A percentile compares a stretch with the other conserved stretches of the same genome.
Conservation (phyloP, 2,329 filamentous ascomycete genomes). For the Diplodia mutila region DNA sequence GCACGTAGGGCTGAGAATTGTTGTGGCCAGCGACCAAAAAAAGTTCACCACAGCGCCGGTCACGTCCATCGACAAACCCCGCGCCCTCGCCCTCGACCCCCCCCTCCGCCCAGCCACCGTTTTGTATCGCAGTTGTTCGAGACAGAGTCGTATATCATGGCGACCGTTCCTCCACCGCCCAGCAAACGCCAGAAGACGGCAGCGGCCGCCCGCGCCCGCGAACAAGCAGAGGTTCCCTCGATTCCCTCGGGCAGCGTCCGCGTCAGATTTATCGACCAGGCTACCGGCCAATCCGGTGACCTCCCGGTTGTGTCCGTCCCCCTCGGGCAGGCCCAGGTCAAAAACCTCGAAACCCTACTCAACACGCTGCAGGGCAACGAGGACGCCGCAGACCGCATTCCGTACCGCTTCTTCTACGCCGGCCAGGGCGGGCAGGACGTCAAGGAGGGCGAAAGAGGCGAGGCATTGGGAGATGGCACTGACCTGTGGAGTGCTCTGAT, state of each 20-base stretch:
- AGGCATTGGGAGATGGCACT: constrained; percentile 51
- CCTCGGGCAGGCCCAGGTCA: constrained; percentile 81
- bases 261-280: constrained; percentile 87
- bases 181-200: constrained; percentile 86
- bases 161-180: constrained; percentile 79
- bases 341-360: constrained; percentile 83
- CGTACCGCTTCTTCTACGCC: constrained; percentile 67
- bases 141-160: constrained; percentile 57
- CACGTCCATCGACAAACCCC: not conserved
- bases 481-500: constrained; percentile 48
- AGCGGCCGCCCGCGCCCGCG: constrained; percentile 68
- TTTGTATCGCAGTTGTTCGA: not conserved
- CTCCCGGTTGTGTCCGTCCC: constrained; percentile 72
- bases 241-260: constrained; percentile 76
- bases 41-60: not conserved
- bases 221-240: constrained; percentile 74
- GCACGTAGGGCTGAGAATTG: constrained; percentile 25
- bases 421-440: constrained; percentile 35
- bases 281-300: constrained; percentile 67
- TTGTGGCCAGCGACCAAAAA: not conserved
- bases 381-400: constrained; percentile 62
- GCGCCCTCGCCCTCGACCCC: not conserved
- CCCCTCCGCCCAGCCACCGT: not conserved
- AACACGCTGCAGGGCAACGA: constrained; percentile 76
- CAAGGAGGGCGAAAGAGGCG: constrained; percentile 34